Percentiles rank a stretch among this genome's conserved stretches.
Evolutionary conservation across 345 rosid genomes (phyloP).

Genomic region (Boechera stricta): DNA sequence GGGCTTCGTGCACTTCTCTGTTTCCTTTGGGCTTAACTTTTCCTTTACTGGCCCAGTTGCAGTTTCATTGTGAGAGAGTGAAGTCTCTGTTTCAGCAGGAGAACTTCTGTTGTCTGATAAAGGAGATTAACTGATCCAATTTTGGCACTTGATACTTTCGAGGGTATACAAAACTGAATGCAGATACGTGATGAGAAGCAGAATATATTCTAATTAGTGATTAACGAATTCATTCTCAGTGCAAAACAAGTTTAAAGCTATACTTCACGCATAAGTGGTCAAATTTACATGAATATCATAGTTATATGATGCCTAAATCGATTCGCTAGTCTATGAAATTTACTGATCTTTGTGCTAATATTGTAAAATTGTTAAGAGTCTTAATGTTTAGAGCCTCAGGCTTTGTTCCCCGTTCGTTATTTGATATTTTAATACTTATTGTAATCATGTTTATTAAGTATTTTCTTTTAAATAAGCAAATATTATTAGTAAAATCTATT

Average conservation of each 20-base stretch:
- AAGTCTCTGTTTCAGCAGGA: too few relatives aligned
- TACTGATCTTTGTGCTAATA: background rate
- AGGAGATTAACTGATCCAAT: background rate
- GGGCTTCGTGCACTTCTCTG: too few relatives aligned
- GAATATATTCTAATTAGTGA: background rate
- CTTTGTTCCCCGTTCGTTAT: background rate
- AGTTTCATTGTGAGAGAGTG: too few relatives aligned
- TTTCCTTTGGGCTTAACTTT: too few relatives aligned
- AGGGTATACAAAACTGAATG: background rate
- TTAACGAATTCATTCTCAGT: background rate
- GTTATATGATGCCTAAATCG: too few relatives aligned
- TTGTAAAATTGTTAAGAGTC: background rate
- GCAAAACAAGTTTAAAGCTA: background rate
- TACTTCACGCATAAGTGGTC: too few relatives aligned
- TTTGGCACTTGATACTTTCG: background rate
- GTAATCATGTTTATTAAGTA: background rate
- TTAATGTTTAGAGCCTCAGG: background rate
- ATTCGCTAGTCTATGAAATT: too few relatives aligned
- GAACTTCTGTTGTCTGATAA: too few relatives aligned
- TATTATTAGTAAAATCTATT: too few relatives aligned
- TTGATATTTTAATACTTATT: background rate
- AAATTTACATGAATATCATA: too few relatives aligned
- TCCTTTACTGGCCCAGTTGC: too few relatives aligned
- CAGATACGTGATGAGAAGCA: background rate
- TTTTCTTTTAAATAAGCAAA: too few relatives aligned